Evolutionary conservation across 192 early-diverging fungal species (phyloP).

Genomic region (Coemansia sp.): DNA sequence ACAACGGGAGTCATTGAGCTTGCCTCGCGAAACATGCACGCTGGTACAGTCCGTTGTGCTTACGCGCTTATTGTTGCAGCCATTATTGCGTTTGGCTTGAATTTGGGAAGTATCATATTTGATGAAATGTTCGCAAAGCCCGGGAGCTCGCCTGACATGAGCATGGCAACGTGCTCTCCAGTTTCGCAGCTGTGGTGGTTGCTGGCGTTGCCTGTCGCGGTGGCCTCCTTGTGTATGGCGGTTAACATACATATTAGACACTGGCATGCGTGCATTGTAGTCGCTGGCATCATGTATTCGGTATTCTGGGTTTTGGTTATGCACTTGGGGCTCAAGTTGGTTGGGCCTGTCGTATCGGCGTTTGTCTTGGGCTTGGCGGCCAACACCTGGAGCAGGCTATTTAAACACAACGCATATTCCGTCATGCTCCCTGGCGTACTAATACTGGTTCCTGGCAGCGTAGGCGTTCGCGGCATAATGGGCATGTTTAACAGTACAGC

Average conservation of each 20-base stretch:
- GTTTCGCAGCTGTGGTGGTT: conserved; percentile 54
- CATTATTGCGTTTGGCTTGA: conserved; percentile 66
- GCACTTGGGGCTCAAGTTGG: conserved; percentile 53
- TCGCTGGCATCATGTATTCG: conserved; percentile 65
- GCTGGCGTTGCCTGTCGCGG: conserved; percentile 54
- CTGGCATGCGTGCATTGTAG: conserved; percentile 63
- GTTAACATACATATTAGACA: conserved; percentile 59
- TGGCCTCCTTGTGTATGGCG: conserved; percentile 52
- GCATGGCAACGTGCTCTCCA: conserved; percentile 19
- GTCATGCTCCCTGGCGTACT: conserved; percentile 76
- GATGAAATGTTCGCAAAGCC: conserved; percentile 60
- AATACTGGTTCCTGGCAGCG: conserved; percentile 76
- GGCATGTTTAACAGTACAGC: no score
- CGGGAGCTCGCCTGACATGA: conserved; percentile 24
- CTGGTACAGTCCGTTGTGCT: conserved; percentile 78
- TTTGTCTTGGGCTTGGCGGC: conserved; percentile 74
- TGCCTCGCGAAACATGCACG: conserved; percentile 76
- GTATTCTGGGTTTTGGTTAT: conserved; percentile 60
- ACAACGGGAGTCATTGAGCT: conserved; percentile 81
- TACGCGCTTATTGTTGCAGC: conserved; percentile 75
- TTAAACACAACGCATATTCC: conserved; percentile 68
- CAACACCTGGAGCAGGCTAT: conserved; percentile 71
- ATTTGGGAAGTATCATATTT: conserved; percentile 58
- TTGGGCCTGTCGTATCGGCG: conserved; percentile 61
- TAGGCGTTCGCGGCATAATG: conserved; percentile 61